phyloP scores from a whole-genome alignment of 2,329 filamentous ascomycete genomes.

The Ceratocystiopsis sp. region DNA sequence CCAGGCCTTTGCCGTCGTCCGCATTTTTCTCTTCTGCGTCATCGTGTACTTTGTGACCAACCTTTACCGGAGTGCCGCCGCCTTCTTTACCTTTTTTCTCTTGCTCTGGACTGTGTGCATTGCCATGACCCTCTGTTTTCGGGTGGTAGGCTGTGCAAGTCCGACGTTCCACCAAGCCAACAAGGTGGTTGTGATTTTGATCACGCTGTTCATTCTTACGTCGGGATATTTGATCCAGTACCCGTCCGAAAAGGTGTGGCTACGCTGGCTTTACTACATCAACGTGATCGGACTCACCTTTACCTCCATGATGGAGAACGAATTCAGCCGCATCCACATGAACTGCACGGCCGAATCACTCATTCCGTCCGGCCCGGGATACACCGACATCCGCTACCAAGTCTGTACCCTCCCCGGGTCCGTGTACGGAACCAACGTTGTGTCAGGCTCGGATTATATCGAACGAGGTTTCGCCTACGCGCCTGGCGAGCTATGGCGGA shows the following conservation, averaged over 20 bases:
- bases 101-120: conserved; percentile 53
- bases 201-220: conserved; percentile 68
- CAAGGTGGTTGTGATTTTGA: conserved; percentile 62
- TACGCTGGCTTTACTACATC: conserved; percentile 72
- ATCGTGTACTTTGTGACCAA: conserved; percentile 70
- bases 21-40: conserved; percentile 55
- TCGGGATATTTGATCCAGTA: conserved; percentile 76
- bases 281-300: conserved; percentile 58
- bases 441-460: conserved; percentile 56
- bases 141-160: conserved; percentile 56
- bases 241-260: conserved; percentile 54
- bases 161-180: conserved; percentile 76
- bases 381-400: conserved; percentile 55
- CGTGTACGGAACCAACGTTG: conserved; percentile 40
- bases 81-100: conserved; percentile 63
- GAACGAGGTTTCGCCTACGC: conserved; percentile 49
- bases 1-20: conserved; percentile 49
- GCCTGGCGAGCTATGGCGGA: conserved; percentile 56
- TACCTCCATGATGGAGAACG: conserved; percentile 68
- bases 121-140: conserved; percentile 62
- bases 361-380: conserved; percentile 53
- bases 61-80: conserved; percentile 49
- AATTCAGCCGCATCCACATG: conserved; percentile 54
- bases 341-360: conserved; percentile 51
- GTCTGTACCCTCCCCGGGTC: conserved; percentile 69